Base-by-base conservation (phyloP, 2,329 filamentous ascomycete genomes). In the Chaetomium sp. region DNA sequence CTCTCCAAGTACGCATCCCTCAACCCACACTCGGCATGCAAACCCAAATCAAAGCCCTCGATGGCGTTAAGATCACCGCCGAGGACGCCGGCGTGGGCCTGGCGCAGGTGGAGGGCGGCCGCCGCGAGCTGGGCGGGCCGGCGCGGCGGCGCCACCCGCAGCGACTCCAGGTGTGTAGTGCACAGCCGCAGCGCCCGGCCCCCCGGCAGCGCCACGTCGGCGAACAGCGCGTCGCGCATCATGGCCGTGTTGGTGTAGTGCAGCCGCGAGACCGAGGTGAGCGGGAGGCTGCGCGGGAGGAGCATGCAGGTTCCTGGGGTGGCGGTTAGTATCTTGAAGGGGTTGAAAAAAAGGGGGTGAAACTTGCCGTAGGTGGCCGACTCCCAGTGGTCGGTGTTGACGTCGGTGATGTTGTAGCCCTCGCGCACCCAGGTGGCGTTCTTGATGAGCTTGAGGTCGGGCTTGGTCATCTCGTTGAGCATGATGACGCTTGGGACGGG, bases 11-110 rank as follows among this genome's bases (percentile, higher is more conserved):
- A 87, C 0, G 82, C 80, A 68, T 87, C 85, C 38, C 78, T 75
- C 2, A 87, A 78, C 0, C 71, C 68, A 62, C 84, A 83, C 0
- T 83, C 79, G 0, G 70, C 68, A 60, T 83, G 82, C 9, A 85
- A 71, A 0, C 75, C 77, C 9, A 72, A 70, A 70, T 87, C 85
- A 61, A 84, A 85, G 0, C 78, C 77, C 66, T 86, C 78, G 35
- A 87, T 85, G 25, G 85, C 83, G 66, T 87, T 87, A 51, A 86
- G 78, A 70, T 87, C 84, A 0, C 85, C 85, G 0, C 82, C 83
- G 2, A 83, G 69, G 0, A 86, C 62, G 0, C 78, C 79, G 1
- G 77, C 80, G 7, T 78, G 64, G 0, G 82, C 72, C 2, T 72
- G 66, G 0, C 73, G 78, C 70, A 87, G 77, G 64, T 80, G 78